Conservation (phyloP, 2,329 filamentous ascomycete species). For the Colletotrichum sp. region DNA sequence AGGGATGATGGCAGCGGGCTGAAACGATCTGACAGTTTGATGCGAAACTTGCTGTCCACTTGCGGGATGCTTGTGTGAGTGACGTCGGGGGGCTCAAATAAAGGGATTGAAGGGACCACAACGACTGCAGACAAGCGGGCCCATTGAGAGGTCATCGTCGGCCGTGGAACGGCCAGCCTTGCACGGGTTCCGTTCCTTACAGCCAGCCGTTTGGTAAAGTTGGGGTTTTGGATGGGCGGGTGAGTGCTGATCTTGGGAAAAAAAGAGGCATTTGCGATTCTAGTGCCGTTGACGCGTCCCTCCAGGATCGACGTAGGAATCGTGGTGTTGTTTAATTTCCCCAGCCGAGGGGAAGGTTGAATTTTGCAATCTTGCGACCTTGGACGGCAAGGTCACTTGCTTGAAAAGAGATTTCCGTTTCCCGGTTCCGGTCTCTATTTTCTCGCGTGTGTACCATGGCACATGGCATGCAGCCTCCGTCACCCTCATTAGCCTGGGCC, state of each 20-base stretch:
- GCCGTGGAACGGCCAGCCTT: neutral
- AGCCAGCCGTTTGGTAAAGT: neutral
- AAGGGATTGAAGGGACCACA: neutral
- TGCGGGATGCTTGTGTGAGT: neutral
- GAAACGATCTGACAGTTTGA: constrained; percentile 10
- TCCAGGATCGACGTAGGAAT: constrained; percentile 10
- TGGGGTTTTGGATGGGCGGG: neutral
- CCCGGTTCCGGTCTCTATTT: neutral
- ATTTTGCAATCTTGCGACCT: constrained; percentile 10
- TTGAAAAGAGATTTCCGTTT: neutral
- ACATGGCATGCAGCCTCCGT: neutral
- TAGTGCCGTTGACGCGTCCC: neutral
- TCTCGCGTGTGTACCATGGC: neutral
- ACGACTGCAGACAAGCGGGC: neutral
- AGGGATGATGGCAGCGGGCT: constrained; percentile 7
- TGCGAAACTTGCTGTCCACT: neutral
- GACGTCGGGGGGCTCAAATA: neutral
- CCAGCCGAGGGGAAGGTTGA: constrained; percentile 9
- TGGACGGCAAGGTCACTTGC: constrained; percentile 4
- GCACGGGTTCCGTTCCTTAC: neutral
- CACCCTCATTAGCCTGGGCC: neutral
- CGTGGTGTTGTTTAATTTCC: constrained; percentile 11
- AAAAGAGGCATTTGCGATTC: neutral
- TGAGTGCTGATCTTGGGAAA: neutral
- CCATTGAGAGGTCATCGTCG: neutral